Conservation (phyloP, 345 rosid genomes). For the Capsella bursapastoris region DNA sequence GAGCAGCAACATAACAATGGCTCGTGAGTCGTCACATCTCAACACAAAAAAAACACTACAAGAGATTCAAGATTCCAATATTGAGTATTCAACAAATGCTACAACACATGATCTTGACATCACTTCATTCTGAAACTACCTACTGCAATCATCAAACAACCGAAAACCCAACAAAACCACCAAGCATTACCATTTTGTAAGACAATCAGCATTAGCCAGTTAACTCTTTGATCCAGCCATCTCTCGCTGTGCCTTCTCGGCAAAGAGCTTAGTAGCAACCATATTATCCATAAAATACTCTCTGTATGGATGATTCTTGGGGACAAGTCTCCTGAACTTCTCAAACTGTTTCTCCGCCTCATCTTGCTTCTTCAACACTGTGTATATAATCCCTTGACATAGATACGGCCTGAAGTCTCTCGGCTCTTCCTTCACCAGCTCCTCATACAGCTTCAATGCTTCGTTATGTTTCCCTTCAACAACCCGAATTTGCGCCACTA, state of each 20-base stretch:
- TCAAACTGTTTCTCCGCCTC: conserved; percentile 89
- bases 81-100: conserved; percentile 1
- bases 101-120: background rate
- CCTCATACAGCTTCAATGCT: conserved; percentile 81
- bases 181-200: conserved; percentile 15
- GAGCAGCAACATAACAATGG: background rate
- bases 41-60: background rate
- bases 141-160: conserved; percentile 34
- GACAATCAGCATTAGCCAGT: conserved; percentile 10
- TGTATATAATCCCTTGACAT: conserved; percentile 86
- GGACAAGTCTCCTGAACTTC: conserved; percentile 80
- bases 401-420: conserved; percentile 91
- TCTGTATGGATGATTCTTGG: conserved; percentile 80
- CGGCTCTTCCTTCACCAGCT: conserved; percentile 86
- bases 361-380: conserved; percentile 71
- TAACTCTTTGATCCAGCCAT: conserved; percentile 47
- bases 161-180: conserved; percentile 9
- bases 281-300: conserved; percentile 80
- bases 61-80: conserved; percentile 9
- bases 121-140: conserved; percentile 26
- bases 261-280: conserved; percentile 68
- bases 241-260: conserved; percentile 62
- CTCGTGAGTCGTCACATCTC: conserved; percentile 10
- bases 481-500: conserved; percentile 76
- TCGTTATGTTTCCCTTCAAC: conserved; percentile 68